Base-by-base conservation (phyloP, 2,329 filamentous ascomycete genomes). In the Phyllachora maydis region DNA sequence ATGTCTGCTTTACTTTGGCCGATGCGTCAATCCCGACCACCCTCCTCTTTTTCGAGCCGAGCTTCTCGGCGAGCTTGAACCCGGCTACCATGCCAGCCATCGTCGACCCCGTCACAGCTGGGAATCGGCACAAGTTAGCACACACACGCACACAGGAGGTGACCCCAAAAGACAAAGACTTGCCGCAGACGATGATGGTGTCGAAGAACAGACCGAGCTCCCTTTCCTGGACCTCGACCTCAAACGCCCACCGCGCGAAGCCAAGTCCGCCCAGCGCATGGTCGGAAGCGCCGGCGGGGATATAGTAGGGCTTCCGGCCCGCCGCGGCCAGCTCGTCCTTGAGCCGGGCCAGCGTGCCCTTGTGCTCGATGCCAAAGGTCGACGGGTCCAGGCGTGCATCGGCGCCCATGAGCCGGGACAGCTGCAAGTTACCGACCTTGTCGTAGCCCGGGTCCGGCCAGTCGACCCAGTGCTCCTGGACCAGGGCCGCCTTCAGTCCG, bases 31-130 rank as follows among this genome's bases (percentile, higher is more conserved):
- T 69, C 6, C 72, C 73, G 23, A 78, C 58, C 4, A 78, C 49
- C 37, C 52, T 62, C 13, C 65, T 49, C 30, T 51, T 49, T 17
- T 38, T 49, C 21, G 50, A 43, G 26, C 54, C 48, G 32, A 33
- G 24, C 34, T 47, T 53, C 43, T 72, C 53, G 3, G 59, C 47
- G 13, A 74, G 49, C 47, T 74, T 75, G 43, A 77, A 76, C 0
- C 74, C 74, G 0, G 71, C 72, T 6, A 79, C 54, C 55, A 79
- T 73, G 6, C 74, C 74, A 1, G 65, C 73, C 39, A 75, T 57
- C 2, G 73, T 78, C 5, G 60, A 68, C 4, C 73, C 74, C 1
- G 72, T 77, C 2, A 77, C 73, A 11, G 66, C 68, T n/a, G n/a
- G n/a, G n/a, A n/a, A n/a, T n/a, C n/a, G n/a, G n/a, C n/a, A n/a